Evolutionary conservation across 768 basidiomycete species (phyloP).

Genomic region (Mycena metata): DNA sequence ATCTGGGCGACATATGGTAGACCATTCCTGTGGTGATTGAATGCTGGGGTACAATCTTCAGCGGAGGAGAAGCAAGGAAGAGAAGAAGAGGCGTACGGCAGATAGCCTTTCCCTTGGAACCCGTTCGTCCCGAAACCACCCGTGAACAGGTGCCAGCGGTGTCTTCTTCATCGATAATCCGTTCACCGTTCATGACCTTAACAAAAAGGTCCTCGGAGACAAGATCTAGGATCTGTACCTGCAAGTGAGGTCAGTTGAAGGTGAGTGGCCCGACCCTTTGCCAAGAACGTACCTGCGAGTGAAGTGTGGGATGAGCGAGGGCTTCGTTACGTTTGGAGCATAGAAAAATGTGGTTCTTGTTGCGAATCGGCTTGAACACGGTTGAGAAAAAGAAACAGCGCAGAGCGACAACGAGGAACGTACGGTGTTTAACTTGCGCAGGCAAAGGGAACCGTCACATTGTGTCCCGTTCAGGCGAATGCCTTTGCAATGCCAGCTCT

Average conservation of each 20-base stretch:
- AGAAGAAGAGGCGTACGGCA: too few relatives aligned
- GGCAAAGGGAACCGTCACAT: too few relatives aligned
- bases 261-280: constrained; percentile 4
- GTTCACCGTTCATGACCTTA: constrained; percentile 22
- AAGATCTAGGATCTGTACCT: constrained; percentile 15
- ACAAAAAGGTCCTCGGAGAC: constrained; percentile 26
- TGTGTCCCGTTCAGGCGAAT: too few relatives aligned
- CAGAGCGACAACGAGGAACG: too few relatives aligned
- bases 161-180: constrained; percentile 24
- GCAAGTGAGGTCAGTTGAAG: background rate
- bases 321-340: constrained; percentile 16
- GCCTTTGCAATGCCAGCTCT: too few relatives aligned
- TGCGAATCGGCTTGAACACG: constrained; percentile 15
- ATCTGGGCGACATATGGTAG: too few relatives aligned
- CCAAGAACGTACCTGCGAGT: constrained; percentile 11
- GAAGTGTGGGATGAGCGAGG: background rate
- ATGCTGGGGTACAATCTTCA: too few relatives aligned
- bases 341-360: constrained; percentile 17
- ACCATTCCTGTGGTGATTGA: too few relatives aligned
- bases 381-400: too few relatives aligned
- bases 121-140: constrained; percentile 28
- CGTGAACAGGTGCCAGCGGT: constrained; percentile 20
- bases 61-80: too few relatives aligned
- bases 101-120: too few relatives aligned
- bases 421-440: too few relatives aligned